Evolutionary conservation across 441 rosid genomes (phyloP).

Genomic region (Bruguiera hainesii): DNA sequence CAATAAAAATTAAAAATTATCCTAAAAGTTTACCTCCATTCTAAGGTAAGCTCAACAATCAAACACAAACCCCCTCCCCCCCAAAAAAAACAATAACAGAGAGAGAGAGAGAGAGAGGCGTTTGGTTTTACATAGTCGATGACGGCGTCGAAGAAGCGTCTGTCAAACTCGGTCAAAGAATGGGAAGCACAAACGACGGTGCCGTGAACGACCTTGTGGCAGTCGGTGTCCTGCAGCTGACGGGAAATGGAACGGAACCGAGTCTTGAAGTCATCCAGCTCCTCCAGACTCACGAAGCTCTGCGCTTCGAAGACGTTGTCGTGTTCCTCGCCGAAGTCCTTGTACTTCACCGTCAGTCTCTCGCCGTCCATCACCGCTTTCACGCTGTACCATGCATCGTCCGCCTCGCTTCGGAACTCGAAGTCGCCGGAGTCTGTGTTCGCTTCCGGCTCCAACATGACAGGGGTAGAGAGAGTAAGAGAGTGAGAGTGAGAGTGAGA

Average conservation of each 20-base stretch:
- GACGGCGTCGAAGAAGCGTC: slow-evolving; percentile 47
- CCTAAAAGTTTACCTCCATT: too few relatives aligned
- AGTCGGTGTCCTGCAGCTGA: slow-evolving; percentile 44
- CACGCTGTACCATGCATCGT: slow-evolving; percentile 50
- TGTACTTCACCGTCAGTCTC: slow-evolving; percentile 28
- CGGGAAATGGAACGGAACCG: slow-evolving; percentile 36
- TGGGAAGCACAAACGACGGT: slow-evolving; percentile 39
- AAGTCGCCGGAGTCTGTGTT: neutral
- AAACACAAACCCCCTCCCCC: neutral
- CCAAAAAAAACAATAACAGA: neutral
- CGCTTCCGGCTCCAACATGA: neutral
- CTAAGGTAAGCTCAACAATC: too few relatives aligned
- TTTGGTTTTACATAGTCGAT: slow-evolving; percentile 30
- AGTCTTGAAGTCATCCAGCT: slow-evolving; percentile 24
- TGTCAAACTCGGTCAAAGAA: slow-evolving; percentile 18
- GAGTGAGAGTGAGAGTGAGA: neutral
- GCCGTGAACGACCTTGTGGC: slow-evolving; percentile 24
- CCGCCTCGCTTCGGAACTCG: slow-evolving; percentile 27
- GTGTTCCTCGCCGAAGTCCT: slow-evolving; percentile 18
- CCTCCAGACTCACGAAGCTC: slow-evolving; percentile 15
- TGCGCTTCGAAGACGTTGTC: slow-evolving; percentile 24
- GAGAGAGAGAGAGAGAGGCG: neutral
- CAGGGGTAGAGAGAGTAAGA: neutral
- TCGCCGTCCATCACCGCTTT: slow-evolving; percentile 18
- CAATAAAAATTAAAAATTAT: too few relatives aligned